Conservation (phyloP, 352 stramenopile genomes). For the Globisporangium parvum region DNA sequence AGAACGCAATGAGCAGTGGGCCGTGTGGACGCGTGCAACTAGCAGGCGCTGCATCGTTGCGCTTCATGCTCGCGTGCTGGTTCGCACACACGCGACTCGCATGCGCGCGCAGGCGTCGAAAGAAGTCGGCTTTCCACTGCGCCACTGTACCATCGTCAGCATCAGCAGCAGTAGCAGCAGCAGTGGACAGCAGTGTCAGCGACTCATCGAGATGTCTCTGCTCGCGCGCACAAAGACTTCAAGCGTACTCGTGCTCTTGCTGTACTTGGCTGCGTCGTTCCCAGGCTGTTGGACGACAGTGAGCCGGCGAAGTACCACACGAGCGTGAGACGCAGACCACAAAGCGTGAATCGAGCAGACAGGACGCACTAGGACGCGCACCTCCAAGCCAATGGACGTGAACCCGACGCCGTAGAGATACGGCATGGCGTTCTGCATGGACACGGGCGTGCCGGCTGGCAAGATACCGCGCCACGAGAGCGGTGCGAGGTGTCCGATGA, state of each 20-base stretch:
- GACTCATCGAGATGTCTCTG: neutral
- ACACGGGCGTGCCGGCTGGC: conserved; percentile 42
- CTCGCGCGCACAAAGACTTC: neutral
- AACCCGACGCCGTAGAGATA: conserved; percentile 60
- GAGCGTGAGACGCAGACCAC: neutral
- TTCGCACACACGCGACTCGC: conserved; percentile 39
- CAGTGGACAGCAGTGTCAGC: neutral
- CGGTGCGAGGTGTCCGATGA: conserved; percentile 57
- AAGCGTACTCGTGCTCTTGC: conserved; percentile 54
- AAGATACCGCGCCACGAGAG: conserved; percentile 61
- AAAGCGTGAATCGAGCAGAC: neutral
- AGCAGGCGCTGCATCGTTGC: neutral
- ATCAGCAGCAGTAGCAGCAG: neutral
- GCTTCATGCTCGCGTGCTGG: conserved; percentile 22
- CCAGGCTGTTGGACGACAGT: conserved; percentile 40
- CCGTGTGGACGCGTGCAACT: conserved; percentile 38
- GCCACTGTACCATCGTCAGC: conserved; percentile 29
- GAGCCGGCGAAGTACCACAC: neutral
- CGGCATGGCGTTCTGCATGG: conserved; percentile 71
- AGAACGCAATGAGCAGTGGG: conserved; percentile 78
- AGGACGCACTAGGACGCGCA: conserved; percentile 9
- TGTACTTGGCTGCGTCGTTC: conserved; percentile 80
- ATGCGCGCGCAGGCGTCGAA: conserved; percentile 48
- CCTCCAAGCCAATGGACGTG: conserved; percentile 80
- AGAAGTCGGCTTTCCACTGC: conserved; percentile 57